These are phyloP conservation scores for Fraxinus cuspidata DNA, from an alignment of 257 asterid species.

Conservation along the genomic window DNA sequence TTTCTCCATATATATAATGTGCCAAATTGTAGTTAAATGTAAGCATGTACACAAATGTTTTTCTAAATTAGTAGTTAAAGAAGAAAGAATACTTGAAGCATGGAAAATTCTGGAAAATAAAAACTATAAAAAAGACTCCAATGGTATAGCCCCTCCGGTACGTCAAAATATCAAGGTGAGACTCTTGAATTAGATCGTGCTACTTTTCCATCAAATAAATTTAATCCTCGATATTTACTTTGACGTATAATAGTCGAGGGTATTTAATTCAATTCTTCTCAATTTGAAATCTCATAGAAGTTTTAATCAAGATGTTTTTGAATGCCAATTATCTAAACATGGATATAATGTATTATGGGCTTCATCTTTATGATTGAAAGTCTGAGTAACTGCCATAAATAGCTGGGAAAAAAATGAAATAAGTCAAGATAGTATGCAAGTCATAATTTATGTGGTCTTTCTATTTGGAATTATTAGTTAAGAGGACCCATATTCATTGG, in stretches of 20 bases:
- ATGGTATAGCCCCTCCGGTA: background rate
- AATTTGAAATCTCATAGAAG: background rate
- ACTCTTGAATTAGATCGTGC: background rate
- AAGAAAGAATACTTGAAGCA: background rate
- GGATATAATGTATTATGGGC: background rate
- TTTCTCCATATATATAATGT: too few species aligned
- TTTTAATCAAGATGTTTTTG: background rate
- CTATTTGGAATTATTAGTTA: slow-evolving; percentile 10
- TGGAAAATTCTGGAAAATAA: too few species aligned
- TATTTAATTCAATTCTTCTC: background rate
- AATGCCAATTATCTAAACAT: background rate
- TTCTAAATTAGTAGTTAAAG: background rate
- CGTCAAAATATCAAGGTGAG: background rate
- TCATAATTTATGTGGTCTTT: background rate
- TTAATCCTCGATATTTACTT: too few species aligned
- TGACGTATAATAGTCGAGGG: background rate
- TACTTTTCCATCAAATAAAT: too few species aligned
- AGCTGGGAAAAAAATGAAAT: background rate
- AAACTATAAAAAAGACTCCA: too few species aligned
- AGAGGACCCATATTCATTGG: slow-evolving; percentile 11
- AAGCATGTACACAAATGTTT: too few species aligned
- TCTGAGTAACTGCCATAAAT: background rate
- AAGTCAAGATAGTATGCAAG: background rate
- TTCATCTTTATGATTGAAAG: background rate
- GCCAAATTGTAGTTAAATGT: too few species aligned